Evolutionary conservation across 2,329 filamentous ascomycete species (phyloP).

Genomic region (Hymenoscyphus linearis): DNA sequence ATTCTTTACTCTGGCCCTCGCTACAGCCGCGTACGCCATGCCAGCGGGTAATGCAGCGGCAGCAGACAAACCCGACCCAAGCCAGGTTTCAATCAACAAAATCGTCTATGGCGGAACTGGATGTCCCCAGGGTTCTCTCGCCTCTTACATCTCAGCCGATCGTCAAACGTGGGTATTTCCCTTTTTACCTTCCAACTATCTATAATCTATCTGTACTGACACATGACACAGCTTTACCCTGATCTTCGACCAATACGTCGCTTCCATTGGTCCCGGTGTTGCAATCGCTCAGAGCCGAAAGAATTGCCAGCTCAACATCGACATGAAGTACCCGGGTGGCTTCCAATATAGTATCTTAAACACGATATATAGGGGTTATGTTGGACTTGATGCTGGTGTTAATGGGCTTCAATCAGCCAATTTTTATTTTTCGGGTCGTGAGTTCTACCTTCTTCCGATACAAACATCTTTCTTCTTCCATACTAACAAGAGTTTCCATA

Average conservation of each 20-base stretch:
- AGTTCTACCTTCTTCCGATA: background rate
- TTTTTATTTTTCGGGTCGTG: slow-evolving; percentile 22
- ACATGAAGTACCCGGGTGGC: slow-evolving; percentile 18
- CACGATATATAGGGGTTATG: slow-evolving; percentile 17
- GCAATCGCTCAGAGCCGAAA: slow-evolving; percentile 13
- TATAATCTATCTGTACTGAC: background rate
- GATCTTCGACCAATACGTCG: slow-evolving; percentile 23
- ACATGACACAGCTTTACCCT: slow-evolving; percentile 17
- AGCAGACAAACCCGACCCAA: slow-evolving; percentile 9
- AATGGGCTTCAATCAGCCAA: slow-evolving; percentile 15
- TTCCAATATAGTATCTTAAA: slow-evolving; percentile 22
- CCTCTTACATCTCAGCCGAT: slow-evolving; percentile 19
- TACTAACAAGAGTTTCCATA: slow-evolving; percentile 3
- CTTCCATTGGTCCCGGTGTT: slow-evolving; percentile 17
- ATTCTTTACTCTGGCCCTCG: slow-evolving; percentile 13
- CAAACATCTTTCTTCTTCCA: background rate
- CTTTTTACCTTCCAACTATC: background rate
- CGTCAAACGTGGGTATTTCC: slow-evolving; percentile 16
- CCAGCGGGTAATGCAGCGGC: slow-evolving; percentile 4
- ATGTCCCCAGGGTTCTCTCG: slow-evolving; percentile 19
- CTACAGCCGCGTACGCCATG: slow-evolving; percentile 14
- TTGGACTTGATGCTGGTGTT: slow-evolving; percentile 17
- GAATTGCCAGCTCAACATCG: slow-evolving; percentile 23
- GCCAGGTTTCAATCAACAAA: slow-evolving; percentile 17
- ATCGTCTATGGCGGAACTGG: slow-evolving; percentile 21